phyloP scores from a whole-genome alignment of 1,284 basidiomycete genomes.

The Volvariella surrecta region DNA sequence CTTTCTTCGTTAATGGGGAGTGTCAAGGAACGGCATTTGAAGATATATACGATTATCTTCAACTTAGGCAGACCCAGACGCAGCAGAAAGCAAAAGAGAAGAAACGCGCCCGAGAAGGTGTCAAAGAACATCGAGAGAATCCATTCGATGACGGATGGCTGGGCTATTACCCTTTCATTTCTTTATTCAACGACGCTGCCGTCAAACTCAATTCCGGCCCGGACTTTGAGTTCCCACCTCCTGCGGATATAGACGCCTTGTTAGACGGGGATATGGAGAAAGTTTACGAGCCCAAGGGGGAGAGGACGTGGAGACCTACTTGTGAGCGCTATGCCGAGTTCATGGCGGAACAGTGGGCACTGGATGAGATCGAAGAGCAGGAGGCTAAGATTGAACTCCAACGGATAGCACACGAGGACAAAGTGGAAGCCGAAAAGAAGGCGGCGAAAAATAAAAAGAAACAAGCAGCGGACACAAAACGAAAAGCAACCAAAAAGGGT shows the following conservation, averaged over 20 bases:
- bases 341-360: constrained; percentile 66
- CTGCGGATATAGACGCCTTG: constrained; percentile 58
- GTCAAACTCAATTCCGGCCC: constrained; percentile 86
- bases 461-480: no score
- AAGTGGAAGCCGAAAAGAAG: constrained; percentile 39
- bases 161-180: constrained; percentile 95
- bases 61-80: constrained; percentile 58
- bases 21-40: constrained; percentile 81
- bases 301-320: constrained; percentile 64
- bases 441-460: constrained; percentile 36
- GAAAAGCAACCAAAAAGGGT: no score
- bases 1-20: constrained; percentile 91
- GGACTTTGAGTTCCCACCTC: constrained; percentile 74
- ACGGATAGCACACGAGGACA: constrained; percentile 29
- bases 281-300: constrained; percentile 12
- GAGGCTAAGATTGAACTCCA: constrained; percentile 41
- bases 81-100: constrained; percentile 48
- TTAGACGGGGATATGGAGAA: constrained; percentile 27
- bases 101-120: constrained; percentile 53
- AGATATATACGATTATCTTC: constrained; percentile 88
- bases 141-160: constrained; percentile 90
- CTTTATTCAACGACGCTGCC: constrained; percentile 86
- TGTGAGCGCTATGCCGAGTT: constrained; percentile 74
- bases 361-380: constrained; percentile 62
- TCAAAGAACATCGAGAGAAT: constrained; percentile 73